Evolutionary conservation across 208 protist genomes (phyloP), one percentile per base, ranked within the genome.

Genomic region (Vickermania ingenoplastis): DNA sequence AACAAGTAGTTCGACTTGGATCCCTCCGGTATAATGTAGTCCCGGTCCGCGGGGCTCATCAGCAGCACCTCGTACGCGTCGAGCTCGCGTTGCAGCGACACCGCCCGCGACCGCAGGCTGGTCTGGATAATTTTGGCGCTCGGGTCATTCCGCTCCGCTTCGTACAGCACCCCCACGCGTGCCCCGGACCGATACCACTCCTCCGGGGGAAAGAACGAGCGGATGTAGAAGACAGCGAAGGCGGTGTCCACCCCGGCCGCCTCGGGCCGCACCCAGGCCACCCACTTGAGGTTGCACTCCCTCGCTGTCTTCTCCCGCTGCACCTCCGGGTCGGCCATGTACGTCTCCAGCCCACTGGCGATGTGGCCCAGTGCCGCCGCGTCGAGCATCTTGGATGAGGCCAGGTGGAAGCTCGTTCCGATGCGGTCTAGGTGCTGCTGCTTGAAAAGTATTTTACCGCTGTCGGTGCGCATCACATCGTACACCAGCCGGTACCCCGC

Each of bases 1-100:
- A 93, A 31, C 28, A 93, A 59, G 62, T 86, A 93, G 64, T 91
- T 94, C 4, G 86, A 91, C 36, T 83, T 82, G 23, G 86, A 89
- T 0, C 86, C 83, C 63, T 94, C 86, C 14, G 86, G 80, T 1
- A 94, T 73, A 13, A 89, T 69, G 61, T 67, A 94, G 17, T 70
- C 45, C 48, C 77, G 65, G 13, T 49, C 63, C 17, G 53, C 57
- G 53, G 68, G 70, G 59, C 77, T 69, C 41, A 91, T 81, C 0
- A 94, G 71, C 2, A 94, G 61, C 24, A 77, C 74, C 58, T 94
- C 86, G 29, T 75, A 94, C 24, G 71, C 65, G 24, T 53, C 53
- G 24, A 66, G 62, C 1, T 29, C 36, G 0, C 63, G 53, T 56
- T 81, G 67, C 27, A 79, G 61, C 3, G 51, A 61, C 51, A 62